These are phyloP conservation scores for Colletotrichum orbiculare DNA, from an alignment of 2,329 filamentous ascomycete genomes.

Conservation along the genomic window DNA sequence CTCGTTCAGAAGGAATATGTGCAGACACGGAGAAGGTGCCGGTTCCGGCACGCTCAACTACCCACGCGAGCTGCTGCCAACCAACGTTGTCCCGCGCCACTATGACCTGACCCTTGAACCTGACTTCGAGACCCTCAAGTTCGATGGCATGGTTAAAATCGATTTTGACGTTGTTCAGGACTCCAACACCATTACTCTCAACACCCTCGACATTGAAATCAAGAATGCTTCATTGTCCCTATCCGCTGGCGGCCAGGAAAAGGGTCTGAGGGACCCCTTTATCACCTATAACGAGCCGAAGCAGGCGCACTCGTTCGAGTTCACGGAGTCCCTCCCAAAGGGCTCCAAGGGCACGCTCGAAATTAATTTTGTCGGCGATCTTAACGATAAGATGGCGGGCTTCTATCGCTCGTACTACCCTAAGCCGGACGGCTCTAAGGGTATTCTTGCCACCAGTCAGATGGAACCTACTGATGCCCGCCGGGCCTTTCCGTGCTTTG, in stretches of 20 bases:
- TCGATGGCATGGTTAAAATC: constrained; percentile 85
- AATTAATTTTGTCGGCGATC: constrained; percentile 74
- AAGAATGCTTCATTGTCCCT: constrained; percentile 62
- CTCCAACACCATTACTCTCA: constrained; percentile 85
- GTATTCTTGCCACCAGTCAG: constrained; percentile 89
- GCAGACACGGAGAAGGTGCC: constrained; percentile 32
- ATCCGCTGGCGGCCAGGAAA: constrained; percentile 45
- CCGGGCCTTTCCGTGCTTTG: constrained; percentile 94
- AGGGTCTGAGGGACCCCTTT: constrained; percentile 68
- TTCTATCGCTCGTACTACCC: constrained; percentile 98
- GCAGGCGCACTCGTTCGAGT: constrained; percentile 85
- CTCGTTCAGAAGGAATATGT: constrained; percentile 38
- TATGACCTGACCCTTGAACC: constrained; percentile 94
- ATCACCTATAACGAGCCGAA: constrained; percentile 81
- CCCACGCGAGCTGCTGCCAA: constrained; percentile 84
- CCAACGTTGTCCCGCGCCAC: constrained; percentile 91
- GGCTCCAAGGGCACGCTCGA: constrained; percentile 77
- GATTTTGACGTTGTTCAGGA: constrained; percentile 89
- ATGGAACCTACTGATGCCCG: constrained; percentile 97
- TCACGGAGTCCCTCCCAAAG: constrained; percentile 77
- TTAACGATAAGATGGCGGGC: constrained; percentile 97
- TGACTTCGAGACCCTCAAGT: constrained; percentile 87
- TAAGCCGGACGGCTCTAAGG: constrained; percentile 79
- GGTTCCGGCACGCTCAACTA: constrained; percentile 33
- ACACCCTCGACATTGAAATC: constrained; percentile 88